These are phyloP conservation scores for Cryomyces minteri DNA, from an alignment of 495 filamentous ascomycete species.

Conservation along the genomic window DNA sequence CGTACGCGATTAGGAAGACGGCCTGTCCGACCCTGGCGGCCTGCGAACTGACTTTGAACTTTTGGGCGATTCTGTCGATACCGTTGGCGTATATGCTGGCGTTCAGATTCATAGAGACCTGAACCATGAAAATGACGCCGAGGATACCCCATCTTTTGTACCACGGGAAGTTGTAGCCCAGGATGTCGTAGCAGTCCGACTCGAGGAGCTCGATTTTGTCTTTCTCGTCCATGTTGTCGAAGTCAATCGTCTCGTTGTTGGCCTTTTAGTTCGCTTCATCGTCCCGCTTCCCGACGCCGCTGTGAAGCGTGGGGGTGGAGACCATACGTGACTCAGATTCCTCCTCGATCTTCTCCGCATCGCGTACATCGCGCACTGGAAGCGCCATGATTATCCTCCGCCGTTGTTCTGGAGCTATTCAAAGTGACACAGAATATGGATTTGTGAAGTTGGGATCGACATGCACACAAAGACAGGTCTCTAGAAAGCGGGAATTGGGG, in stretches of 20 bases:
- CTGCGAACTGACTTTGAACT: conserved; percentile 46
- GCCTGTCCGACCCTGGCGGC: conserved; percentile 46
- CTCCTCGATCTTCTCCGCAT: no score
- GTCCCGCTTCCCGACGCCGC: no score
- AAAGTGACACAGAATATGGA: no score
- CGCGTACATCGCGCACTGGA: no score
- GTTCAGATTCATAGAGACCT: conserved; percentile 79
- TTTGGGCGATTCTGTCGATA: conserved; percentile 35
- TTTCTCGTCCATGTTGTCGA: conserved; percentile 14
- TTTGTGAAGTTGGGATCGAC: no score
- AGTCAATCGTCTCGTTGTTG: background rate
- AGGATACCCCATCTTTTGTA: conserved; percentile 65
- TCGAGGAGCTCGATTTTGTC: conserved; percentile 42
- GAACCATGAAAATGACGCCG: conserved; percentile 53
- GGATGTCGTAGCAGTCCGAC: conserved; percentile 41
- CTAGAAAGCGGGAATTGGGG: no score
- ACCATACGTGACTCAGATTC: no score
- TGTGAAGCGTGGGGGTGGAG: no score
- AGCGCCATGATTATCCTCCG: no score
- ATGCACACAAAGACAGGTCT: no score
- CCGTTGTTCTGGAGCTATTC: no score
- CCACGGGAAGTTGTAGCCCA: conserved; percentile 43
- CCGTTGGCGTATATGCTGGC: conserved; percentile 54
- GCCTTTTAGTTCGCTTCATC: background rate
- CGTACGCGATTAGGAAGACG: conserved; percentile 55